These are phyloP conservation scores for Nissolia schottii DNA, from an alignment of 306 rosid genomes.

Conservation along the genomic window DNA sequence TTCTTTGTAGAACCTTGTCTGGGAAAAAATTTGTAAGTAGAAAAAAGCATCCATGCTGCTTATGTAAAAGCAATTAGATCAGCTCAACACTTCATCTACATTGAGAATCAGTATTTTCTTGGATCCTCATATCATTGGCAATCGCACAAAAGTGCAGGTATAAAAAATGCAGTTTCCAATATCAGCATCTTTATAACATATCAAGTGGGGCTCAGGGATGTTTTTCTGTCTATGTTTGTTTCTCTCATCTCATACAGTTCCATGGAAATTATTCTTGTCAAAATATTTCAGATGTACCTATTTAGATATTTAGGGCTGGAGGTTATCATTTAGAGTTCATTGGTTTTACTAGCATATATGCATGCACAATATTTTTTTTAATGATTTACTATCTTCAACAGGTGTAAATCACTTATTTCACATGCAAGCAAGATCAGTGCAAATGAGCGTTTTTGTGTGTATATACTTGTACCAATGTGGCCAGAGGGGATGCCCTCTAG, in stretches of 20 bases:
- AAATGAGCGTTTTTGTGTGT: constrained; percentile 56
- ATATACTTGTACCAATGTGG: constrained; percentile 74
- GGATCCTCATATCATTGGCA: constrained; percentile 79
- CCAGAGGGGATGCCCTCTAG: constrained; percentile 75
- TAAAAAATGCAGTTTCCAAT: not conserved
- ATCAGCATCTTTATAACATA: not conserved
- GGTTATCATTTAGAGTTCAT: too few relatives aligned
- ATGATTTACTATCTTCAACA: constrained; percentile 20
- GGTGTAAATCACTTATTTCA: constrained; percentile 72
- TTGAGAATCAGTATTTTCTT: constrained; percentile 63
- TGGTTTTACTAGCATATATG: not conserved
- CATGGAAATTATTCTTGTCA: not conserved
- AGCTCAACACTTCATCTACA: constrained; percentile 61
- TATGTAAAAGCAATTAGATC: constrained; percentile 66
- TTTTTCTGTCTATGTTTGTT: not conserved
- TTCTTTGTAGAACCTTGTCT: constrained; percentile 53
- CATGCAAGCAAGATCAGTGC: constrained; percentile 50
- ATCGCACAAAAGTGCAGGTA: constrained; percentile 69
- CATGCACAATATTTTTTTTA: not conserved
- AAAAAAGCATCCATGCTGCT: constrained; percentile 63
- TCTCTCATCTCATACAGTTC: not conserved
- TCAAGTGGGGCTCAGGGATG: not conserved
- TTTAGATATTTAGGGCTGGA: too few relatives aligned
- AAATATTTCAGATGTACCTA: not conserved
- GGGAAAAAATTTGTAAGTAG: constrained; percentile 74